Evolutionary conservation across 139 green algal genomes (phyloP).

Genomic region (Picochlorum sp.): DNA sequence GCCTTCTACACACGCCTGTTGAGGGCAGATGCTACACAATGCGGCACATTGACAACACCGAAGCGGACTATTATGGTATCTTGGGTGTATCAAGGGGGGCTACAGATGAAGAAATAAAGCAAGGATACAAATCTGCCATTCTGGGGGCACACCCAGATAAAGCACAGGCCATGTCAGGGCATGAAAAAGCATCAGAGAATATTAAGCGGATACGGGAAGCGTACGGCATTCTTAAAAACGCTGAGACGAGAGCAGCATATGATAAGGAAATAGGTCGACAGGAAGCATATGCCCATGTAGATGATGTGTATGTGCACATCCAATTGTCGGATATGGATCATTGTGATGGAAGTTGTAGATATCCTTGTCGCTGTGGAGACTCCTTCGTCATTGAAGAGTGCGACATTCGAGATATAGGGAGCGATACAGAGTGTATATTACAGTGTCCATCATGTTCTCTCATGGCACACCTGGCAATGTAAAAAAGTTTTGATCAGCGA

Average conservation of each 20-base stretch:
- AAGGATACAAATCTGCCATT: constrained; percentile 66
- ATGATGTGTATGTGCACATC: not conserved
- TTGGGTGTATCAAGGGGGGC: constrained; percentile 26
- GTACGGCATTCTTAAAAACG: not conserved
- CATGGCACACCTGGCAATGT: not conserved
- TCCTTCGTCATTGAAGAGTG: not conserved
- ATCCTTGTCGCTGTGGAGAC: constrained; percentile 31
- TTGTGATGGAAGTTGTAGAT: not conserved
- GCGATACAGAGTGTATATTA: not conserved
- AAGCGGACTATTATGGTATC: constrained; percentile 15
- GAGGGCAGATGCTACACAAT: no score
- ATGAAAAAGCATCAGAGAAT: not conserved
- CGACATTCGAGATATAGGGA: not conserved
- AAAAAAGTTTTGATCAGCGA: not conserved
- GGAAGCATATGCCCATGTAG: not conserved
- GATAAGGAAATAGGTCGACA: not conserved
- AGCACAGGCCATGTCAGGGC: not conserved
- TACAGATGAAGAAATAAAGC: constrained; percentile 56
- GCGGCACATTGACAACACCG: not conserved
- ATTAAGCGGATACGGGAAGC: constrained; percentile 8
- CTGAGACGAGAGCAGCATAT: constrained; percentile 3
- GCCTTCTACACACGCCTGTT: no score
- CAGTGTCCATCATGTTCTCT: constrained; percentile 4
- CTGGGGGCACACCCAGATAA: constrained; percentile 82
- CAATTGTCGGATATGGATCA: not conserved